Evolutionary conservation across 345 rosid species (phyloP), one percentile per base, ranked within the genome.

Genomic region (Erucastrum elatum): DNA sequence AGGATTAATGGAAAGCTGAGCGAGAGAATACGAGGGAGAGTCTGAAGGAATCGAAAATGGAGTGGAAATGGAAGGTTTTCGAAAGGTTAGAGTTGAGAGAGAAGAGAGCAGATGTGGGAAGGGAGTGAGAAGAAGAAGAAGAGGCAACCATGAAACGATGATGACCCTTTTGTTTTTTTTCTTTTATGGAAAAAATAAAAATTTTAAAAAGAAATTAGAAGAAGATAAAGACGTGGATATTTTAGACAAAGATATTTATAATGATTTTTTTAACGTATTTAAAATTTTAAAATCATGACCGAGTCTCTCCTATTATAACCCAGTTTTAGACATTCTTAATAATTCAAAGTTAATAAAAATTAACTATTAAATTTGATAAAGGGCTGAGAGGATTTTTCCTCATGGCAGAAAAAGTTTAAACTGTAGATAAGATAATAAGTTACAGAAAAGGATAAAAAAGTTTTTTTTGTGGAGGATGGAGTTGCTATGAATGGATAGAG

Each of bases 121-220:
- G 70, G 37, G 80, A n/a, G 56, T 79, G 70, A 58, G 70, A 29
- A 72, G 39, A 37, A 68, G 41, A 55, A 68, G 71, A 62, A 9
- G 80, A 72, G 72, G 81, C 46, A 58, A 69, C 82, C 79, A 74
- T 80, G 82, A 68, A 80, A 75, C 34, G 75, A 76, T 61, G 62
- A 77, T 68, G 41, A 74, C 62, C 76, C 68, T 59, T 51, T 4
- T 21, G 21, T 21, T 8, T 16, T 66, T 56, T 51, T 34, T 11
- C 2, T 58, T 25, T 55, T 16, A 55, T 3, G 15, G 3, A 13
- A 56, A 56, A 46, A 49, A 12, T 13, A 7, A 16, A 11, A 16
- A n/a, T 35, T 6, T 34, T 1, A 49, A 12, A 46, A 62, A 13
- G 12, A 44, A 60, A 46, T 60, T 16, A 31, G 44, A 70, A 39